Conservation (phyloP, 805 yeast species). For the Candida namnaoensis region DNA sequence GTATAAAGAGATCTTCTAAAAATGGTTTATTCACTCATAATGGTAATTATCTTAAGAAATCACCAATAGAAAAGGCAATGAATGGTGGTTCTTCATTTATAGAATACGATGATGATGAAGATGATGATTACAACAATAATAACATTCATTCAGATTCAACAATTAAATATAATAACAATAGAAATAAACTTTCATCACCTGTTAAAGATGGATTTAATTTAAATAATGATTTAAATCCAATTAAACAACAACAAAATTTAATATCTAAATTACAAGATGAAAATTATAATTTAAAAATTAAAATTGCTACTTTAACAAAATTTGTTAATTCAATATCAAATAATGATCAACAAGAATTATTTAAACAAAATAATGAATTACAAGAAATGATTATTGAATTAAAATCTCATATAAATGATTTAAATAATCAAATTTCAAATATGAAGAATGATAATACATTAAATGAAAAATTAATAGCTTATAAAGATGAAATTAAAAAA, state of each 20-base stretch:
- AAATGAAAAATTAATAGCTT: neutral
- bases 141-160: conserved; percentile 6
- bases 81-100: conserved; percentile 19
- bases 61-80: neutral
- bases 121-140: conserved; percentile 14
- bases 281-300: conserved; percentile 34
- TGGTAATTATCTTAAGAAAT: too few species aligned
- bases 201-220: conserved; percentile 6
- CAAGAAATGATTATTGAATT: conserved; percentile 15
- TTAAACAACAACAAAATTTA: conserved; percentile 20
- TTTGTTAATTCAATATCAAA: conserved; percentile 28
- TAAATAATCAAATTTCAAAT: conserved; percentile 10
- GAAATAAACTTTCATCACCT: conserved; percentile 6
- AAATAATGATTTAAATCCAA: conserved; percentile 19
- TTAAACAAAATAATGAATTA: conserved; percentile 26
- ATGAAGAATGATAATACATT: neutral
- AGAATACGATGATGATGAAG: conserved; percentile 15
- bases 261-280: conserved; percentile 27
- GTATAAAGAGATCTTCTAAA: neutral
- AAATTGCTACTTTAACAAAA: conserved; percentile 30
- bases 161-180: neutral
- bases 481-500: neutral
- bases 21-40: too few species aligned
- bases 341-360: conserved; percentile 27
- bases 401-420: conserved; percentile 11